Evolutionary conservation across 192 early-diverging fungal genomes (phyloP), one percentile per base, ranked within the genome.

Genomic region (Coemansia sp.): DNA sequence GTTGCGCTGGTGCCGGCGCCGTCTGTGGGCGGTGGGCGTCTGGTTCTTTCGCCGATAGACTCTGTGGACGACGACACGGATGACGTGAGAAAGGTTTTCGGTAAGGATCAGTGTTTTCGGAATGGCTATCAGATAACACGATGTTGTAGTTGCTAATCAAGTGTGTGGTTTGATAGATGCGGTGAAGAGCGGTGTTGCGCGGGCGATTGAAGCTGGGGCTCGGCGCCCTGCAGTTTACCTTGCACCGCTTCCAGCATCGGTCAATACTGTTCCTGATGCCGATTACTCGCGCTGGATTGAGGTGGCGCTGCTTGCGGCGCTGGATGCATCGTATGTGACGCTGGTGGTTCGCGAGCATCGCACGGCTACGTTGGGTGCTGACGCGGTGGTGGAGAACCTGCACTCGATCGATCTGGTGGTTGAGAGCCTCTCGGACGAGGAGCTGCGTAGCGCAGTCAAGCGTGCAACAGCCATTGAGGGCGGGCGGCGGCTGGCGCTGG

Each of bases 311-410:
- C 75, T 94, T 37, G 91, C 89, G 11, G 84, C 88, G 4, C 69
- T 94, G 23, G 86, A 87, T 5, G 87, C 88, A 21, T 82, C 82
- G 52, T 94, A 91, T 64, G 87, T 89, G 29, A 90, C 92, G 19
- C 83, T 94, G 37, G 89, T 91, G 70, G 90, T 90, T 39, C 89
- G 92, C 56, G 89, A 92, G 72, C 87, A 91, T 66, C 71, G 64
- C 61, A 49, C 52, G 58, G 57, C 60, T 66, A 82, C 54, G 39
- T 71, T 47, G 19, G 75, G 80, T 25, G 77, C 83, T 60, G 67
- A 68, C n/a, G 68, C 76, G 0, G 69, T 68, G 14, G 11, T 72
- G 24, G 85, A 86, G 67, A 76, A 77, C 5, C 72, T 91, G 14
- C 66, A 82, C n/a, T 82, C 83, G 51, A 83, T 93, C 24, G 87